A percentile compares a stretch with the other conserved stretches of the same genome.
Evolutionary conservation across 2,329 filamentous ascomycete species (phyloP).

Genomic region (Exophiala xenobiotica): DNA sequence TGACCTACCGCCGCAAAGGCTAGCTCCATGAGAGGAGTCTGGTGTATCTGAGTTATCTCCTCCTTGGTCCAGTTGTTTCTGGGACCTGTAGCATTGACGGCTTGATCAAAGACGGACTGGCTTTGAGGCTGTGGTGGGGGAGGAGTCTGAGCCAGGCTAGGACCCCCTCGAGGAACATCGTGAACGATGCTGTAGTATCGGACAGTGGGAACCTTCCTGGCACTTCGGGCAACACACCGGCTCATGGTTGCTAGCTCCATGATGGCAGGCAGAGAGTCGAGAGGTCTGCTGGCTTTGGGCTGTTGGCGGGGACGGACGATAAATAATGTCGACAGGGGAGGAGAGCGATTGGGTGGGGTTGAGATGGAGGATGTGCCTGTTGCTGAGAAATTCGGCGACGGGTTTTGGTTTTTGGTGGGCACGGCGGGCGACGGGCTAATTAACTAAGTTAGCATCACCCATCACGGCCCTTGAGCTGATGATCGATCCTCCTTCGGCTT

Average conservation of each 20-base stretch:
- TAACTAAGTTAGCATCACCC: too few relatives aligned
- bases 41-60: conserved; percentile 78
- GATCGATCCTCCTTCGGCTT: not conserved
- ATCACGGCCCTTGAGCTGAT: not conserved
- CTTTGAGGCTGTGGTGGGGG: conserved; percentile 22
- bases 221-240: conserved; percentile 20
- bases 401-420: not conserved
- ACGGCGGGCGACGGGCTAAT: too few relatives aligned
- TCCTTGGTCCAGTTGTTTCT: conserved; percentile 77
- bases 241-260: conserved; percentile 32
- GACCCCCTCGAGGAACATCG: conserved; percentile 26
- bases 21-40: conserved; percentile 77
- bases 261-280: conserved; percentile 24
- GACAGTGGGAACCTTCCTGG: conserved; percentile 13
- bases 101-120: conserved; percentile 41
- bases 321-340: too few relatives aligned
- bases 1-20: conserved; percentile 67
- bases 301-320: not conserved
- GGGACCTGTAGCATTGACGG: conserved; percentile 60
- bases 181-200: conserved; percentile 31
- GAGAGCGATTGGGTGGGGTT: not conserved
- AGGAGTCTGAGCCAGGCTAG: conserved; percentile 19
- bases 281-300: conserved; percentile 44
- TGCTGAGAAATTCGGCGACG: not conserved
- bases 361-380: too few relatives aligned